Evolutionary conservation across 805 yeast species (phyloP), one percentile per base, ranked within the genome.

Genomic region (Nakazawaea holstii): DNA sequence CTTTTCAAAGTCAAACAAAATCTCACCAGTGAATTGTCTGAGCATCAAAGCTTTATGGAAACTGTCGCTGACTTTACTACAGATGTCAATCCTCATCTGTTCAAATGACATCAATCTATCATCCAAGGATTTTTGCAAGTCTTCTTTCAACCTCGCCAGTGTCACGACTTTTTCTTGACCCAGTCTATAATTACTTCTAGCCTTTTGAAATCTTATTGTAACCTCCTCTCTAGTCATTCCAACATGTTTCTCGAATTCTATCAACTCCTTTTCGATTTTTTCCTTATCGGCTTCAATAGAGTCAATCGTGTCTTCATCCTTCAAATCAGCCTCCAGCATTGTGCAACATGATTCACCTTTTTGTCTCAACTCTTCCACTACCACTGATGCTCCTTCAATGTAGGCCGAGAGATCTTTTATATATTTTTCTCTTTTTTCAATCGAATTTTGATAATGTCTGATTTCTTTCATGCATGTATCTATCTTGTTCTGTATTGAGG

Each of bases 11-110:
- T 84, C 84, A 59, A 92, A 83, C 13, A 72, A 72, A 39, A 94
- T 70, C 43, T 74, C 70, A 10, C 97, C 98, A 7, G 75, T 72
- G 60, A 86, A 90, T 3, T 86, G 85, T 64, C 97, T 73, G 37
- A 77, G 67, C 40, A 72, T 76, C 52, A 87, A 63, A 0, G 89
- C 78, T 37, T 72, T 67, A 50, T 78, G 79, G 60, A 87, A 87
- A 46, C 74, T 80, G 31, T 65, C 54, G 50, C 76, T 76, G 15
- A 82, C 84, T 31, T 68, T 75, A 32, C 65, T 59, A 48, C 77
- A 75, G 1, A 77, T 65, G 27, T 69, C 52, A 46, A 66, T 56
- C 45, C 72, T 59, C 40, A 75, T 61, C 41, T 67, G 59, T 43
- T 64, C 64, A 49, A 77, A 68, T 30, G 74, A 69, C 29, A 64